phyloP scores from a whole-genome alignment of 352 stramenopile genomes.

The Aphanomyces astaci region DNA sequence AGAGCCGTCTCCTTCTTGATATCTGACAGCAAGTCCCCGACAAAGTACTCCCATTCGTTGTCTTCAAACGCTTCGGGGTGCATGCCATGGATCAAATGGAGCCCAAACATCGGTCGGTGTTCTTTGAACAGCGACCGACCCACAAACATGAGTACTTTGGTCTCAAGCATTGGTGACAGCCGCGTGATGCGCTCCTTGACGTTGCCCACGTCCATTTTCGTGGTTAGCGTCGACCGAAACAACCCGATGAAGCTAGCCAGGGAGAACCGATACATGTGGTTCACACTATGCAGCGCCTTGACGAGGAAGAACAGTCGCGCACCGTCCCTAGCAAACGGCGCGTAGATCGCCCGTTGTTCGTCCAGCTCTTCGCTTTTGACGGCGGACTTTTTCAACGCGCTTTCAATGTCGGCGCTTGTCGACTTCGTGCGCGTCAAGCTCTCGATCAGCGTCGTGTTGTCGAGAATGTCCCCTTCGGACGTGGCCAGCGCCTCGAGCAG shows the following conservation, averaged over 20 bases:
- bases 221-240: constrained; percentile 75
- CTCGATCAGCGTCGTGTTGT: constrained; percentile 92
- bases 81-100: constrained; percentile 92
- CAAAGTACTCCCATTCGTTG: constrained; percentile 91
- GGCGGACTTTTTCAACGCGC: constrained; percentile 78
- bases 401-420: constrained; percentile 86
- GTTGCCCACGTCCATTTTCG: constrained; percentile 68
- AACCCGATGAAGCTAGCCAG: constrained; percentile 83
- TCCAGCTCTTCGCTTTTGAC: constrained; percentile 89
- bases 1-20: constrained; percentile 31
- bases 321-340: constrained; percentile 81
- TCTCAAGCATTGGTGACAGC: constrained; percentile 83
- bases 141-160: constrained; percentile 88
- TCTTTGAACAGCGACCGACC: constrained; percentile 90
- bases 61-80: constrained; percentile 87
- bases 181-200: constrained; percentile 74
- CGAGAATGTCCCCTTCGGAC: constrained; percentile 92
- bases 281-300: constrained; percentile 79
- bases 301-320: constrained; percentile 92
- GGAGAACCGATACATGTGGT: constrained; percentile 96
- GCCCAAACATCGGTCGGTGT: constrained; percentile 88
- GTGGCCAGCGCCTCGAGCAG: constrained; percentile 89
- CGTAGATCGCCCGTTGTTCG: constrained; percentile 87
- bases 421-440: constrained; percentile 91
- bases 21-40: constrained; percentile 59